Percentiles rank a stretch among this genome's conserved stretches.
Evolutionary conservation across 306 rosid species (phyloP).

Genomic region (Malus orientalis): DNA sequence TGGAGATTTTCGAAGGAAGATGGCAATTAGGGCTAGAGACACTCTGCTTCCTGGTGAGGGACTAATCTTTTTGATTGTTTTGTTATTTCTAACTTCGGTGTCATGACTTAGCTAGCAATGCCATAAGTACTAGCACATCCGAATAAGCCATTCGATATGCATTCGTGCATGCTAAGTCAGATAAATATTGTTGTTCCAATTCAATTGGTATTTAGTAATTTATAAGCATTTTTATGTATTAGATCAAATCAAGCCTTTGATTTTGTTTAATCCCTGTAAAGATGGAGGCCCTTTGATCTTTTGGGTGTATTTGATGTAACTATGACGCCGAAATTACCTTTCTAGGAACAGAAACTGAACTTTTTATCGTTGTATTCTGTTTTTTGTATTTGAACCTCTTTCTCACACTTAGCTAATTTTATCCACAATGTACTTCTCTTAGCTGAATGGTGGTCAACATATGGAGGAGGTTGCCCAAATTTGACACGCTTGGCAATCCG

Average conservation of each 20-base stretch:
- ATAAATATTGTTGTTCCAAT: not conserved
- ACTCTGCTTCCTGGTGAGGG: slow-evolving; percentile 80
- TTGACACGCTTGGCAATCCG: slow-evolving; percentile 72
- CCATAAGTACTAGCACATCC: not conserved
- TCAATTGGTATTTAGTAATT: not conserved
- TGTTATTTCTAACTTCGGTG: slow-evolving; percentile 15
- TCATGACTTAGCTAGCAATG: slow-evolving; percentile 6
- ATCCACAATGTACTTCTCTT: slow-evolving; percentile 18
- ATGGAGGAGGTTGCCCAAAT: slow-evolving; percentile 87
- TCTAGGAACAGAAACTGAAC: not conserved
- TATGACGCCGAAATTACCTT: not conserved
- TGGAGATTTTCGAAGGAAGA: slow-evolving; percentile 86
- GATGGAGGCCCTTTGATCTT: not conserved
- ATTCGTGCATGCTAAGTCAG: not conserved
- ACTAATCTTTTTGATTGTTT: slow-evolving; percentile 16
- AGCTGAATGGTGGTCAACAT: slow-evolving; percentile 98
- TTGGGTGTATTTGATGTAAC: not conserved
- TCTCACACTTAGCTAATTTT: not conserved
- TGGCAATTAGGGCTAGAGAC: slow-evolving; percentile 86
- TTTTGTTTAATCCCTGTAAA: not conserved
- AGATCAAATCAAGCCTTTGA: not conserved
- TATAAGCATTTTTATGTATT: not conserved
- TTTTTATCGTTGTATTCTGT: not conserved
- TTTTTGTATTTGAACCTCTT: not conserved
- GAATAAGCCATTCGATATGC: not conserved